These are phyloP conservation scores for Cyclotella sp. DNA, from an alignment of 108 stramenopile species.

Conservation along the genomic window DNA sequence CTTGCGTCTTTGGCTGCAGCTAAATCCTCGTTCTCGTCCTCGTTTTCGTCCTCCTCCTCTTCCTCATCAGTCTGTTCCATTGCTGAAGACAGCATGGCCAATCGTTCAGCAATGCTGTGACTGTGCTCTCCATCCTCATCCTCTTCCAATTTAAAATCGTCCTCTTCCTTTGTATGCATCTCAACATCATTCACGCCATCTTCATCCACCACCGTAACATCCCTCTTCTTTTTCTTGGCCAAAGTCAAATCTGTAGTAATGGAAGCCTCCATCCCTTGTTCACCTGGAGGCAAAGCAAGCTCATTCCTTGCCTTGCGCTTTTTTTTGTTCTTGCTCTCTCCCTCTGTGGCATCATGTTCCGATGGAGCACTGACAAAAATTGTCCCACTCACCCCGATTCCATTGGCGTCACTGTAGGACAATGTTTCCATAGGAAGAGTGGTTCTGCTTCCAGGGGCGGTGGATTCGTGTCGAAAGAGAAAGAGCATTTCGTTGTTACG, in stretches of 20 bases:
- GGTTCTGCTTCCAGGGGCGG: slow-evolving; percentile 14
- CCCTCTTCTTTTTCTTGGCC: slow-evolving; percentile 5
- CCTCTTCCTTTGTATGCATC: slow-evolving; percentile 13
- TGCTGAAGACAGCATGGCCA: slow-evolving; percentile 57
- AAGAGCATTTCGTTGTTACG: slow-evolving; percentile 13
- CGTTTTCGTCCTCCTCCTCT: slow-evolving; percentile 37
- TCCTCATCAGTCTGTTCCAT: slow-evolving; percentile 50
- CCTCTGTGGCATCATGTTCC: background rate
- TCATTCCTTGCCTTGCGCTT: slow-evolving; percentile 31
- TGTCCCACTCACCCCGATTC: slow-evolving; percentile 18
- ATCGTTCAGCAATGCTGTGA: slow-evolving; percentile 52
- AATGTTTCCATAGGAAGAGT: slow-evolving; percentile 38
- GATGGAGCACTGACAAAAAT: background rate
- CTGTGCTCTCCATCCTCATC: slow-evolving; percentile 36
- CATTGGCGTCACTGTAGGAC: slow-evolving; percentile 22
- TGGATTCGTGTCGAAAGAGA: background rate
- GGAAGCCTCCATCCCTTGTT: slow-evolving; percentile 43
- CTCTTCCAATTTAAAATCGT: slow-evolving; percentile 25
- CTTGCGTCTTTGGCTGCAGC: slow-evolving; percentile 6
- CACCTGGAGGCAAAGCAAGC: slow-evolving; percentile 45
- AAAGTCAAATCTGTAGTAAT: slow-evolving; percentile 43
- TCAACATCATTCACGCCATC: slow-evolving; percentile 28
- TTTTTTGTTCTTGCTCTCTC: slow-evolving; percentile 3
- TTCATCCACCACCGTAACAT: background rate
- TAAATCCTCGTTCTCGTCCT: slow-evolving; percentile 26